Evolutionary conservation across 805 yeast species (phyloP).

Genomic region (Cyberlindnera mrakii): DNA sequence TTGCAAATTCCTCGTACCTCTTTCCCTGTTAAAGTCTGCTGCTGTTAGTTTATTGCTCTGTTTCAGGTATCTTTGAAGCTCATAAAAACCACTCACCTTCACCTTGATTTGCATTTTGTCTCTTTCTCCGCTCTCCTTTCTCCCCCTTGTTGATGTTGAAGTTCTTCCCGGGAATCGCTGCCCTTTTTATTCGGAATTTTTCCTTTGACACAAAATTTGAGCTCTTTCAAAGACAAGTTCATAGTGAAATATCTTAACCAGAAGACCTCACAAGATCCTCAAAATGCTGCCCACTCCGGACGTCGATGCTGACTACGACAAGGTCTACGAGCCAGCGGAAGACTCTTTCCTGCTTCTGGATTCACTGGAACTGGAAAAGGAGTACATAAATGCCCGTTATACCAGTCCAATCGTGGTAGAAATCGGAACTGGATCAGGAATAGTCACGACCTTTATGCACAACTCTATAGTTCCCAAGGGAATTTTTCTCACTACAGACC

Average conservation of each 20-base stretch:
- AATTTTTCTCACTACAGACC: constrained; percentile 63
- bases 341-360: constrained; percentile 85
- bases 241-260: background rate
- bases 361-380: constrained; percentile 57
- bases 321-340: constrained; percentile 92
- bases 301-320: constrained; percentile 52
- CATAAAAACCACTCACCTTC: constrained; percentile 34
- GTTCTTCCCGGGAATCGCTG: too few species aligned
- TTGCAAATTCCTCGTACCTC: constrained; percentile 38
- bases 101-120: constrained; percentile 56
- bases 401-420: constrained; percentile 60
- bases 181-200: too few species aligned
- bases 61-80: background rate
- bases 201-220: background rate
- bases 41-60: constrained; percentile 7
- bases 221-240: background rate
- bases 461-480: constrained; percentile 48
- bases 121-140: constrained; percentile 1
- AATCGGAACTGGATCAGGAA: constrained; percentile 90
- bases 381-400: constrained; percentile 28
- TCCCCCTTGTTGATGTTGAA: too few species aligned
- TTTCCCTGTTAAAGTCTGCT: constrained; percentile 68
- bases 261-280: too few species aligned
- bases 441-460: constrained; percentile 73
- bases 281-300: constrained; percentile 78